These are phyloP conservation scores for Zoysia matrella DNA, from an alignment of 202 grass and related monocot species.

Conservation along the genomic window DNA sequence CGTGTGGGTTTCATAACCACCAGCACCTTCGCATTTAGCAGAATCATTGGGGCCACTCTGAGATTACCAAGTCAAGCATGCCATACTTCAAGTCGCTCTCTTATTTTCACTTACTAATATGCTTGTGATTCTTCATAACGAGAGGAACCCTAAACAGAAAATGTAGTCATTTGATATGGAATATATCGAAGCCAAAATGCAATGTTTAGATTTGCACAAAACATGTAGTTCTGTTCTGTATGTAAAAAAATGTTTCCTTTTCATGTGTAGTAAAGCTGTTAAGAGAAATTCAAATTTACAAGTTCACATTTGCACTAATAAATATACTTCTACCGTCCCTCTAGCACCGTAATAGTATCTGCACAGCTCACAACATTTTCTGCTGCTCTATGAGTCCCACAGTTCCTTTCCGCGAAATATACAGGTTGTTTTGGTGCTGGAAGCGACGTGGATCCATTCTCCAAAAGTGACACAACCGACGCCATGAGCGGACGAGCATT, in stretches of 20 bases:
- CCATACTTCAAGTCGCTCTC: no score
- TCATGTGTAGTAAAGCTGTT: neutral
- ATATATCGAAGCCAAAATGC: no score
- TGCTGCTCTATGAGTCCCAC: neutral
- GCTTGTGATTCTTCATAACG: no score
- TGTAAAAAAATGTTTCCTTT: neutral
- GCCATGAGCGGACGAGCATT: slow-evolving; percentile 48
- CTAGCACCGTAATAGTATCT: slow-evolving; percentile 1
- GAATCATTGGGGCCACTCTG: neutral
- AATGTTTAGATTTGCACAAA: no score
- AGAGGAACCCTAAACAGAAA: no score
- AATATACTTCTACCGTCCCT: slow-evolving; percentile 34
- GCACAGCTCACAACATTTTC: neutral
- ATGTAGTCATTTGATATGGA: no score
- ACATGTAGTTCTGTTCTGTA: no score
- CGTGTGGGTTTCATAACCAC: slow-evolving; percentile 13
- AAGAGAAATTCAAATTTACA: no score
- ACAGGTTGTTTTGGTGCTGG: slow-evolving; percentile 33
- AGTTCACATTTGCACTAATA: neutral
- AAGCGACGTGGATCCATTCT: slow-evolving; percentile 20
- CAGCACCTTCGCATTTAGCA: neutral
- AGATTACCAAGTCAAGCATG: no score
- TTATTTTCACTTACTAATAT: no score
- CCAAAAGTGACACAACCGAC: slow-evolving; percentile 41
- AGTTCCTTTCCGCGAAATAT: slow-evolving; percentile 3